phyloP scores from a whole-genome alignment of 1,139 yeast genomes.

The Nakaseomyces nivariensis region DNA sequence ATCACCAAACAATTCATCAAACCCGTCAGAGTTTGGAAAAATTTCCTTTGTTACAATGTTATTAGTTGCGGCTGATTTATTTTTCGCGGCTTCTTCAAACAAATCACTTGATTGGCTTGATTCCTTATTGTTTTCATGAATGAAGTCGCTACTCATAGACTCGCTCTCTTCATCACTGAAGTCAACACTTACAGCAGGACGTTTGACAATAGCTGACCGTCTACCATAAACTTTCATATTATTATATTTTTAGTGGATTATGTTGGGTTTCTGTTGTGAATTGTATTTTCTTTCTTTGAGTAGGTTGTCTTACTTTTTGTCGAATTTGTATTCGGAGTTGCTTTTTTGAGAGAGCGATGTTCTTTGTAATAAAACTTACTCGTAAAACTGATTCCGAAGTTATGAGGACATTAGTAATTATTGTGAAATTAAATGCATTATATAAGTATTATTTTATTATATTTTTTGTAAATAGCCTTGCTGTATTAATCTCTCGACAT shows the following conservation, averaged over 20 bases:
- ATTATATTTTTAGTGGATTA: not conserved
- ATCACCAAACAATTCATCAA: not conserved
- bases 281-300: no score
- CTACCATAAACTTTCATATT: not conserved
- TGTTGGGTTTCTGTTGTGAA: no score
- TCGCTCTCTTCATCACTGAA: not conserved
- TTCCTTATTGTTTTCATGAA: not conserved
- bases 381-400: no score
- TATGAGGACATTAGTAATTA: no score
- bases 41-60: not conserved
- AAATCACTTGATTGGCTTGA: not conserved
- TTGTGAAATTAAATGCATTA: no score
- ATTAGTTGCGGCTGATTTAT: not conserved
- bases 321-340: no score
- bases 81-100: not conserved
- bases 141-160: not conserved
- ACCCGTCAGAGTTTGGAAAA: not conserved
- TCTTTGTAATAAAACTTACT: no score
- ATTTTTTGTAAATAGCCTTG: conserved; percentile 86
- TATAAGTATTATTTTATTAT: conserved; percentile 17
- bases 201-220: not conserved
- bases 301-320: no score
- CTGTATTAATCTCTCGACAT: conserved; percentile 85
- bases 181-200: not conserved
- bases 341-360: no score